Conservation (phyloP, 345 rosid genomes). For the Eucalyptus brandiana region DNA sequence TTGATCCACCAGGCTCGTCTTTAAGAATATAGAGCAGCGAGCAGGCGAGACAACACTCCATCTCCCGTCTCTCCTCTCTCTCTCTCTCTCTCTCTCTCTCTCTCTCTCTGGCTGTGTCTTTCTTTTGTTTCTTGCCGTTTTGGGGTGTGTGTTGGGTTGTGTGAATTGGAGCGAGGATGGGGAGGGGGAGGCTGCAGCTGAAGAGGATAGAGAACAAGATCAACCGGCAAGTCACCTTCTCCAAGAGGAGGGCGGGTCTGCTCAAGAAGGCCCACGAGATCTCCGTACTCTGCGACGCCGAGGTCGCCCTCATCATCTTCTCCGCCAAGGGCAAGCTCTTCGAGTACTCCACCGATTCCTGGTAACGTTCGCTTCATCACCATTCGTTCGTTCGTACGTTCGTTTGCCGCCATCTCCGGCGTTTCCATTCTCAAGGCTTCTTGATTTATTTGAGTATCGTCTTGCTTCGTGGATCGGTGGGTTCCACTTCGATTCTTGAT, state of each 20-base stretch:
- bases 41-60: background rate
- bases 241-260: slow-evolving; percentile 28
- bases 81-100: no score
- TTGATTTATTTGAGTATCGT: background rate
- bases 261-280: slow-evolving; percentile 37
- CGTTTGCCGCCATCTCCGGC: no score
- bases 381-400: background rate
- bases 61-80: background rate
- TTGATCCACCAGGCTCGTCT: background rate
- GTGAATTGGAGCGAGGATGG: slow-evolving; percentile 1
- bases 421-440: background rate
- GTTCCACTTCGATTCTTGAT: background rate
- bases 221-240: slow-evolving; percentile 30
- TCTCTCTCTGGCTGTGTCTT: background rate
- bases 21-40: background rate
- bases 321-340: slow-evolving; percentile 34
- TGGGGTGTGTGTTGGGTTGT: background rate
- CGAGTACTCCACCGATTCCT: slow-evolving; percentile 28
- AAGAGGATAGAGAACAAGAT: slow-evolving; percentile 31
- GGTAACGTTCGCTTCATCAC: background rate
- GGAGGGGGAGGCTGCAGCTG: slow-evolving; percentile 38
- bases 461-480: background rate
- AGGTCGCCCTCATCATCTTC: slow-evolving; percentile 18
- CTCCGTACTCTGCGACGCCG: slow-evolving; percentile 17
- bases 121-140: background rate